A percentile compares a stretch with the other conserved stretches of the same genome.
These are phyloP conservation scores for Filobasidium wieringae DNA, from an alignment of 768 basidiomycete species.

Conservation along the genomic window DNA sequence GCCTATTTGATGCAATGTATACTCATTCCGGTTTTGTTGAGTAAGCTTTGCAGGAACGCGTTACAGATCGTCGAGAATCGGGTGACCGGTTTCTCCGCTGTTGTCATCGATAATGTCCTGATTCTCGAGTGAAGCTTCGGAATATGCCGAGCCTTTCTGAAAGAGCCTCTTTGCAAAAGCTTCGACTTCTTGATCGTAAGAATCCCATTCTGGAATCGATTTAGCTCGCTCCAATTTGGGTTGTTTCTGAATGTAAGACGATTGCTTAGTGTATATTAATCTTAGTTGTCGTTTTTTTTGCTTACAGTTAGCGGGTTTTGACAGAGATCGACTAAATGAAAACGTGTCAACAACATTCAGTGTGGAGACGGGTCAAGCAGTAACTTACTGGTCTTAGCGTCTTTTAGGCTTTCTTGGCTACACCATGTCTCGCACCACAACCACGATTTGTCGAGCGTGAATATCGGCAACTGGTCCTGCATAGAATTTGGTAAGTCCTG, in stretches of 20 bases:
- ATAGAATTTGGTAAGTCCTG: constrained; percentile 97
- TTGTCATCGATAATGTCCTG: too few relatives aligned
- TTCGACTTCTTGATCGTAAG: constrained; percentile 83
- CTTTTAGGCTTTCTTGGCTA: constrained; percentile 41
- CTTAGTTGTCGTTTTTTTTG: constrained; percentile 7
- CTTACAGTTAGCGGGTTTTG: constrained; percentile 87
- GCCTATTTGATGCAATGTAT: too few relatives aligned
- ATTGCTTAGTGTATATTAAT: background rate
- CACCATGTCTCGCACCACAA: constrained; percentile 99
- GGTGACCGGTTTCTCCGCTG: too few relatives aligned
- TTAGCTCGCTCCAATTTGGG: constrained; percentile 86
- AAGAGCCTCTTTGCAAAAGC: constrained; percentile 56
- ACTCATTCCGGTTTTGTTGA: too few relatives aligned
- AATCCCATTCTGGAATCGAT: constrained; percentile 95
- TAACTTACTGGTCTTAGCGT: constrained; percentile 40
- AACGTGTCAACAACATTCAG: constrained; percentile 4
- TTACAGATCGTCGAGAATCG: too few relatives aligned
- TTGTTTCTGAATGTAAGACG: constrained; percentile 61
- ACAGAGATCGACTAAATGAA: constrained; percentile 68
- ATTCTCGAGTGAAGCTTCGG: too few relatives aligned
- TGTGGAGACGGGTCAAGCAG: background rate
- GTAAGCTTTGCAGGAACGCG: too few relatives aligned
- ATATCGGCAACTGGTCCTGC: constrained; percentile 82
- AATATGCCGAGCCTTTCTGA: too few relatives aligned
- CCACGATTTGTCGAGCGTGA: constrained; percentile 84